Conservation (phyloP, 768 basidiomycete genomes). For the Megacollybia marginata region DNA sequence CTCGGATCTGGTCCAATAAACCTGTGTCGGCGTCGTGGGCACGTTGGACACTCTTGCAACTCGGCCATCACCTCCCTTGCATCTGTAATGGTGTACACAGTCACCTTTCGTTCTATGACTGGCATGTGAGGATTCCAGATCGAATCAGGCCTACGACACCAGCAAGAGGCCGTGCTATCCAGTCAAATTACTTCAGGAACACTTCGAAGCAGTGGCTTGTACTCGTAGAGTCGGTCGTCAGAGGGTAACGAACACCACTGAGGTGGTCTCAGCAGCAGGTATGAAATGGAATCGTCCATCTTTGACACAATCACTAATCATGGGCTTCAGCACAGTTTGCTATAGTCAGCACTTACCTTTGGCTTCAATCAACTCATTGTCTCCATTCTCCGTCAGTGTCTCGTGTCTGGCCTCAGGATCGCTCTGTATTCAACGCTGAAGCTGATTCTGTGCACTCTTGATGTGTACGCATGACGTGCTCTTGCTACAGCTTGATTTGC, state of each 20-base stretch:
- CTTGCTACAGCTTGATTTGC: not conserved
- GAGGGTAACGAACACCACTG: not conserved
- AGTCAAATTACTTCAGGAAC: not conserved
- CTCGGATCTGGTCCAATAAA: not conserved
- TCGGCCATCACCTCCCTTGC: not conserved
- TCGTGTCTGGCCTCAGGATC: not conserved
- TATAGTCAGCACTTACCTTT: not conserved
- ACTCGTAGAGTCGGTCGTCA: not conserved
- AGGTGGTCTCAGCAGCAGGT: too few relatives aligned
- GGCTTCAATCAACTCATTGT: not conserved
- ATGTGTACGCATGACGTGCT: not conserved
- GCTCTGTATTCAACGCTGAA: not conserved
- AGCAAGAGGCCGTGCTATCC: not conserved
- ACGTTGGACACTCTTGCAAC: not conserved
- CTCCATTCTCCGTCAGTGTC: not conserved
- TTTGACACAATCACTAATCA: not conserved
- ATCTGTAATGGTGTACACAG: not conserved
- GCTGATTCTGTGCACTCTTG: not conserved
- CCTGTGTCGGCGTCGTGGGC: not conserved
- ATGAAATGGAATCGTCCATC: not conserved
- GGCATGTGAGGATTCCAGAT: not conserved
- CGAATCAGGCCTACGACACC: not conserved
- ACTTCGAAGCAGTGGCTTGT: too few relatives aligned
- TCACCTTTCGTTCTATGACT: not conserved
- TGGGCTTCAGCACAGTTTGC: not conserved